Percentiles rank a stretch among this genome's conserved stretches.
Evolutionary conservation across 495 filamentous ascomycete genomes (phyloP).

Genomic region (Aspergillus cavernicola): DNA sequence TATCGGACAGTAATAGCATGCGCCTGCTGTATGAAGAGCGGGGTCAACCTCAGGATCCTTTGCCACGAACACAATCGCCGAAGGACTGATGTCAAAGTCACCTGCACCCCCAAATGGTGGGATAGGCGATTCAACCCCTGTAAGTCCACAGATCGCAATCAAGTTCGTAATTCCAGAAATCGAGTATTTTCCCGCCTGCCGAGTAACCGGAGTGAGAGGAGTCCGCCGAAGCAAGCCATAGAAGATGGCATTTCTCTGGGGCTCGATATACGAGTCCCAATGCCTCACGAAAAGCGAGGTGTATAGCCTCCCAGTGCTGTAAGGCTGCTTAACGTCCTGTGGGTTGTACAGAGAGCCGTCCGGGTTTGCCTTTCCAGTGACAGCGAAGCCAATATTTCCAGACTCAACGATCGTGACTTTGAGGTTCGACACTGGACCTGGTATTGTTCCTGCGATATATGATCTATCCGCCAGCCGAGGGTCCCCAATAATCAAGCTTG

Average conservation of each 20-base stretch:
- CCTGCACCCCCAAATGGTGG: conserved; percentile 57
- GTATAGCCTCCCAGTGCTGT: conserved; percentile 52
- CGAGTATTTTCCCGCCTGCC: conserved; percentile 41
- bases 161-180: conserved; percentile 47
- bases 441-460: conserved; percentile 60
- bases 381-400: conserved; percentile 65
- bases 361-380: conserved; percentile 55
- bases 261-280: conserved; percentile 57
- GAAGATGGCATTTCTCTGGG: conserved; percentile 69
- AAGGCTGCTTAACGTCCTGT: conserved; percentile 49
- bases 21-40: conserved; percentile 77
- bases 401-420: conserved; percentile 61
- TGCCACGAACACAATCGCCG: conserved; percentile 72
- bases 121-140: conserved; percentile 50
- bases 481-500: conserved; percentile 57
- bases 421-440: conserved; percentile 68
- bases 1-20: conserved; percentile 60
- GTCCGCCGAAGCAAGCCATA: conserved; percentile 59
- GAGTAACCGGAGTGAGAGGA: conserved; percentile 33
- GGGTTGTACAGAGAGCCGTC: conserved; percentile 56
- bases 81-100: conserved; percentile 54
- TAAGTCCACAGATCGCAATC: conserved; percentile 39
- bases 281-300: conserved; percentile 56
- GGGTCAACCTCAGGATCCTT: conserved; percentile 77
- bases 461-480: conserved; percentile 52